Base-by-base conservation (phyloP, 2,329 filamentous ascomycete species). In the Neurospora crassa region DNA sequence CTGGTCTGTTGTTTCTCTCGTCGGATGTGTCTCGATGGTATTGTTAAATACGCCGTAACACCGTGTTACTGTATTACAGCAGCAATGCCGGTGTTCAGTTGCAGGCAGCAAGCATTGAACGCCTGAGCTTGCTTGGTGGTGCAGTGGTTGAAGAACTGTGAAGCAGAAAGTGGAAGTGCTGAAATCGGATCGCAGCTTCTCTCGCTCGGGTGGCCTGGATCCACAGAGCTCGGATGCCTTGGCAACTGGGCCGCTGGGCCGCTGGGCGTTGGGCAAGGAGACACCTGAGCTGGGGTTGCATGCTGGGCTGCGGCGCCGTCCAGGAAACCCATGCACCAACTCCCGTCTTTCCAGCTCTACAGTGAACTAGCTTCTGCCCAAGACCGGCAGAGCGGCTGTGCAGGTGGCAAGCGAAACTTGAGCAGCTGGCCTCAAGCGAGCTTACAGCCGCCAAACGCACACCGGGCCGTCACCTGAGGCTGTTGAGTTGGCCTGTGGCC, bases 401-500 rank as follows among this genome's bases (percentile, higher is more conserved):
- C 53, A 63, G 53, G 14, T 63, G 53, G 24, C 53, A 63, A 37
- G 2, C 0, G 12, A 5, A 20, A 2, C 12, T 18, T 4, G 1
- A 11, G 6, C 53, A 34, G 53, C 2, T 34, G 14, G 14, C 7
- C 0, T 2, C 47, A 16, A 53, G 7, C 14, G 0, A 2, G 1
- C 0, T 0, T 7, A 0, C 53, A 63, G 12, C 29, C 18, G 24
- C 0, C 0, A 5, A 3, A 0, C 1, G 0, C n/a, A 24, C 29
- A 63, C 1, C 24, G 53, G 53, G 1, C 53, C 29, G 53, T 63
- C 29, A 63, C 24, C 7, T 63, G 53, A 63, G 53, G 53, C 53
- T 63, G 41, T 67, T 29, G 20, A 42, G 41, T 12, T 37, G 43
- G 67, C 43, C 20, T 67, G n/a, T 63, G 42, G 11, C 67, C 68